Evolutionary conservation across 192 early-diverging fungal genomes (phyloP).

Genomic region (Powellomyces hirtus): DNA sequence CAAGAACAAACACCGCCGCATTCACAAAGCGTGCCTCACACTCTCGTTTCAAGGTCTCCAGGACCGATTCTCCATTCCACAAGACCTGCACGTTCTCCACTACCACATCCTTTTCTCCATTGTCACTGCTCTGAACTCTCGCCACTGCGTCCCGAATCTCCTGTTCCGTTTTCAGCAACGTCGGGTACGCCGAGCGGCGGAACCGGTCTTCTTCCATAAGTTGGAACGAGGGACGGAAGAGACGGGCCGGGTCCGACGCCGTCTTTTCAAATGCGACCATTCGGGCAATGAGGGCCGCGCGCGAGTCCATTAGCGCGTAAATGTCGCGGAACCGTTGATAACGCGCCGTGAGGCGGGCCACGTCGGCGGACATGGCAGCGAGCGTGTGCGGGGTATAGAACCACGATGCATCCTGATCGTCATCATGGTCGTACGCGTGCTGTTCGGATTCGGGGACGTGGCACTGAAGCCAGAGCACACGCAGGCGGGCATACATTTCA

Average conservation of each 20-base stretch:
- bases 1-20: conserved; percentile 55
- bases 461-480: conserved; percentile 39
- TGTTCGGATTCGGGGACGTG: conserved; percentile 16
- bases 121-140: conserved; percentile 45
- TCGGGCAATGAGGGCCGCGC: conserved; percentile 40
- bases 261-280: conserved; percentile 77
- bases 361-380: conserved; percentile 23
- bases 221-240: conserved; percentile 73
- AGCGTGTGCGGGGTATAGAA: conserved; percentile 39
- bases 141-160: conserved; percentile 50
- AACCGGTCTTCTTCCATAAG: conserved; percentile 82
- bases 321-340: conserved; percentile 24
- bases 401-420: not conserved
- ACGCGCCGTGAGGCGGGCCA: conserved; percentile 19
- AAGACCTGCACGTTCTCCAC: too few relatives aligned
- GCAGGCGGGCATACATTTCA: conserved; percentile 22
- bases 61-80: conserved; percentile 1
- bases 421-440: not conserved
- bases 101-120: too few relatives aligned
- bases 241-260: conserved; percentile 70
- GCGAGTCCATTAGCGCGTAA: conserved; percentile 26
- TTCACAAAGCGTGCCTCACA: conserved; percentile 54
- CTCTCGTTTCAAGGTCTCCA: conserved; percentile 36
- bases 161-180: conserved; percentile 63
- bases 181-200: conserved; percentile 74